Evolutionary conservation across 2,329 filamentous ascomycete genomes (phyloP).

Genomic region (Alternaria tenuissima): DNA sequence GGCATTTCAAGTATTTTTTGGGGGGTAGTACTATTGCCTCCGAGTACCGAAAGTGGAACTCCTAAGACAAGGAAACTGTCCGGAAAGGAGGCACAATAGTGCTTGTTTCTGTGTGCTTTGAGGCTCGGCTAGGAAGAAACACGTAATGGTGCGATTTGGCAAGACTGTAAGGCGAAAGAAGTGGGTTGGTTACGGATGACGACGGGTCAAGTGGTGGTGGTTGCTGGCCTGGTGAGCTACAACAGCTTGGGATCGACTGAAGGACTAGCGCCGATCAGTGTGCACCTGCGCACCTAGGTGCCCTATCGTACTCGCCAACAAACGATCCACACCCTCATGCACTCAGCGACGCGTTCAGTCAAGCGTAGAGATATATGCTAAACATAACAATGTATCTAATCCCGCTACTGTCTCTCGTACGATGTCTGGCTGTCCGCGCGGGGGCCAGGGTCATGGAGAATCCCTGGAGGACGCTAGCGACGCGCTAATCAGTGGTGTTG

Average conservation of each 20-base stretch:
- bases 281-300: constrained; percentile 7
- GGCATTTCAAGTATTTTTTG: neutral
- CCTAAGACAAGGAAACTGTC: neutral
- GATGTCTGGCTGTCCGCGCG: constrained; percentile 14
- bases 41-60: constrained; percentile 3
- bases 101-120: neutral
- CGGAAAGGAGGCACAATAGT: neutral
- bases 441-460: constrained; percentile 30
- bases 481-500: constrained; percentile 21
- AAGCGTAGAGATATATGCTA: constrained; percentile 10
- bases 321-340: constrained; percentile 7
- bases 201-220: constrained; percentile 5
- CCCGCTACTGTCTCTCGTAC: constrained; percentile 18
- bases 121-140: neutral
- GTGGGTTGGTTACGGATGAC: constrained; percentile 5
- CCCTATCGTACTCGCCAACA: constrained; percentile 8
- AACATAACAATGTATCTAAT: constrained; percentile 9
- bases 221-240: constrained; percentile 12
- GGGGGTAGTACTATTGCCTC: neutral
- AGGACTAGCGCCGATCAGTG: constrained; percentile 15
- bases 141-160: constrained; percentile 10
- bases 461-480: constrained; percentile 21
- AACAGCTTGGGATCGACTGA: constrained; percentile 5
- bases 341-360: constrained; percentile 11
- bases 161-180: constrained; percentile 9